Evolutionary conservation across 306 rosid species (phyloP).

Genomic region (Prinsepia uniflora): DNA sequence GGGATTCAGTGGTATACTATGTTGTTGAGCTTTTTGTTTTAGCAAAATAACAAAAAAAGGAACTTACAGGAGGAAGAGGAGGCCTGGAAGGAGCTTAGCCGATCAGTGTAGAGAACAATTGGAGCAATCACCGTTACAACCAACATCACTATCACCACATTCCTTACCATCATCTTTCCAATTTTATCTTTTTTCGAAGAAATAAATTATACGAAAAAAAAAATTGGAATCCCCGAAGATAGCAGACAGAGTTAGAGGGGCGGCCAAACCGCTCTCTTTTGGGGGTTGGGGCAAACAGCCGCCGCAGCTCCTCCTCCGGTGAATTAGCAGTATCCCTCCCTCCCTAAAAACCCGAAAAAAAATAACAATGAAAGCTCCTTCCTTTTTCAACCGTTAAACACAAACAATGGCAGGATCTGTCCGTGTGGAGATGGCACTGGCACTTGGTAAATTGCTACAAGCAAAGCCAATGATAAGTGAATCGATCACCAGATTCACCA

Average conservation of each 20-base stretch:
- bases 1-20: background rate
- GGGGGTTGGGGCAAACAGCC: background rate
- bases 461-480: background rate
- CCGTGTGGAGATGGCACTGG: background rate
- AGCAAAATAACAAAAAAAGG: background rate
- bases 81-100: constrained; percentile 49
- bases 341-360: background rate
- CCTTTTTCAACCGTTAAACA: background rate
- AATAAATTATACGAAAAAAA: background rate
- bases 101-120: constrained; percentile 79
- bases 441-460: background rate
- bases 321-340: background rate
- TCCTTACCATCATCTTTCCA: constrained; percentile 57
- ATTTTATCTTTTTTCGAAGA: background rate
- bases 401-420: background rate
- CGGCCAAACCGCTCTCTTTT: background rate
- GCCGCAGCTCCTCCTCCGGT: background rate
- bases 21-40: background rate
- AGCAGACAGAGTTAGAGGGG: background rate
- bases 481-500: too few relatives aligned
- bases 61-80: constrained; percentile 55
- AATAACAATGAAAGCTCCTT: background rate
- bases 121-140: constrained; percentile 84
- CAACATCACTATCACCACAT: constrained; percentile 61
- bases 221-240: too few relatives aligned